Evolutionary conservation across 2,329 filamentous ascomycete species (phyloP).

Genomic region (Ilyonectria sp.): DNA sequence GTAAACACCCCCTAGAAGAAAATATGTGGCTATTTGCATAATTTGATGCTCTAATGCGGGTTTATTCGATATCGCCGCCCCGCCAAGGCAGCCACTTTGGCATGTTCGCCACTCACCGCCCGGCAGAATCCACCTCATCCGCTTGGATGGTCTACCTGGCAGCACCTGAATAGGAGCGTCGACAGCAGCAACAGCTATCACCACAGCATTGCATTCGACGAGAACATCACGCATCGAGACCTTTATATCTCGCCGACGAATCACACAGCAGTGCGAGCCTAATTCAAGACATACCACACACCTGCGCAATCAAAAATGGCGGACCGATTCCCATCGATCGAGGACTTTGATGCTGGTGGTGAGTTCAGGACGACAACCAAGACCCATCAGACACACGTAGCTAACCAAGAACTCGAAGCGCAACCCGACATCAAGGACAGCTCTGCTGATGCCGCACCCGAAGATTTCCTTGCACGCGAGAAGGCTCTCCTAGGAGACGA

Average conservation of each 20-base stretch:
- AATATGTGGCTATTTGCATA: conserved; percentile 46
- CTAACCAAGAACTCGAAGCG: conserved; percentile 62
- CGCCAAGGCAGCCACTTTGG: conserved; percentile 29
- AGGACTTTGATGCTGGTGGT: conserved; percentile 82
- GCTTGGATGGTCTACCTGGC: conserved; percentile 46
- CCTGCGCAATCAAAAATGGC: conserved; percentile 69
- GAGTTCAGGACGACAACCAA: conserved; percentile 49
- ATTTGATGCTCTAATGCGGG: conserved; percentile 28
- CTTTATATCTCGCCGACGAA: conserved; percentile 9
- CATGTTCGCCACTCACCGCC: conserved; percentile 49
- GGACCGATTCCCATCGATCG: conserved; percentile 83
- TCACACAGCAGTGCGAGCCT: conserved; percentile 7
- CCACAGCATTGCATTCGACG: conserved; percentile 33
- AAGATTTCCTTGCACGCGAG: conserved; percentile 94
- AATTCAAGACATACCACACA: conserved; percentile 1
- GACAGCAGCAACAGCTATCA: conserved; percentile 39
- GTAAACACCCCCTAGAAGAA: conserved; percentile 42
- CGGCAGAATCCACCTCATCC: conserved; percentile 54
- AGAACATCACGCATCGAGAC: conserved; percentile 20
- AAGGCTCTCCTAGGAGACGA: conserved; percentile 93
- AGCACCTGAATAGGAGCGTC: conserved; percentile 48
- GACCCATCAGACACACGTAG: conserved; percentile 25
- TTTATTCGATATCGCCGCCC: conserved; percentile 40
- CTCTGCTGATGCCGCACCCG: conserved; percentile 72
- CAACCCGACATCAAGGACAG: conserved; percentile 76